These are phyloP conservation scores for Pelargonium fulgidum DNA, from an alignment of 441 rosid species.

Conservation along the genomic window DNA sequence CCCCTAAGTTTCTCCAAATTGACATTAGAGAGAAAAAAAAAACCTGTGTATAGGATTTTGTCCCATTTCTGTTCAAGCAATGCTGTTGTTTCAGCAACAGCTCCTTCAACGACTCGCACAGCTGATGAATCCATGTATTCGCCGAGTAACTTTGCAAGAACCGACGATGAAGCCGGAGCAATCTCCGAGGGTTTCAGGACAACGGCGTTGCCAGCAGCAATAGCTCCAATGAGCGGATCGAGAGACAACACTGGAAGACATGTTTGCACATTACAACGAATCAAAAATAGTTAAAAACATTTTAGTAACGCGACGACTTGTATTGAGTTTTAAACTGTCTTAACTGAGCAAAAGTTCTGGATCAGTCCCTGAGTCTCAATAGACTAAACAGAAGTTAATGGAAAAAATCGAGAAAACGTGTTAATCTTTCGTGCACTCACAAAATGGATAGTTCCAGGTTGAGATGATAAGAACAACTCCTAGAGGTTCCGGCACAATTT, in stretches of 20 bases:
- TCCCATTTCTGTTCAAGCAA: constrained; percentile 63
- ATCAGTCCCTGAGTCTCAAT: neutral
- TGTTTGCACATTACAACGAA: neutral
- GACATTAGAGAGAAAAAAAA: neutral
- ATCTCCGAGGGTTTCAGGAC: constrained; percentile 67
- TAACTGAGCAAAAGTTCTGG: too few relatives aligned
- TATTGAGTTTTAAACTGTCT: too few relatives aligned
- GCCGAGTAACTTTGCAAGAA: constrained; percentile 36
- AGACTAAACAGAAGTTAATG: neutral
- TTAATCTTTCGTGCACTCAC: constrained; percentile 26
- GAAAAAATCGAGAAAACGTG: neutral
- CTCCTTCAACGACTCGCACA: constrained; percentile 51
- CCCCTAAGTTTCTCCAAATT: too few relatives aligned
- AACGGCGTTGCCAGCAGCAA: constrained; percentile 66
- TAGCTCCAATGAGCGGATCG: constrained; percentile 66
- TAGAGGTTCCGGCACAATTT: constrained; percentile 70
- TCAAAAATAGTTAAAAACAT: too few relatives aligned
- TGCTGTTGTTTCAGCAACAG: constrained; percentile 47
- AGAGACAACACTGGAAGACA: constrained; percentile 46
- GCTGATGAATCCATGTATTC: constrained; percentile 42
- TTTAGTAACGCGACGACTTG: too few relatives aligned
- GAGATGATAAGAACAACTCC: constrained; percentile 78
- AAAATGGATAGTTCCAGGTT: constrained; percentile 74
- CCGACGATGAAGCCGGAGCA: constrained; percentile 52
- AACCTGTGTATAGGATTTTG: constrained; percentile 68